A percentile compares a stretch with the other conserved stretches of the same genome.
These are phyloP conservation scores for Mycena vulgaris DNA, from an alignment of 768 basidiomycete genomes.

Conservation along the genomic window DNA sequence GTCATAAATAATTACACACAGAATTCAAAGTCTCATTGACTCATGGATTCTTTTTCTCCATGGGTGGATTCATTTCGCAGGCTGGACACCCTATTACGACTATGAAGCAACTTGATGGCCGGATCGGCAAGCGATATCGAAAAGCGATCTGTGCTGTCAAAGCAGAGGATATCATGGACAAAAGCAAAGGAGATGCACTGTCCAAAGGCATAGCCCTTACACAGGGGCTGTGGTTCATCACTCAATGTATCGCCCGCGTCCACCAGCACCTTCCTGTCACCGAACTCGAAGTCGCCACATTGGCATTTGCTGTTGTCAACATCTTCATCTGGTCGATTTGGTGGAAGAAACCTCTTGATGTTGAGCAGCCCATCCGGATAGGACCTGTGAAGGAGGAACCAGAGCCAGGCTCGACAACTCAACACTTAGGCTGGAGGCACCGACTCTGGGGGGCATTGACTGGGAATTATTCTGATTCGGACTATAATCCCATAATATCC, in stretches of 20 bases:
- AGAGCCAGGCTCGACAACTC: not conserved
- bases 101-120: constrained; percentile 32
- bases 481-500: not conserved
- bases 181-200: constrained; percentile 51
- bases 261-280: constrained; percentile 46
- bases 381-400: constrained; percentile 30
- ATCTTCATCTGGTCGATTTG: constrained; percentile 50
- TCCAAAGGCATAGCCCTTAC: constrained; percentile 51
- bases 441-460: not conserved
- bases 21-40: constrained; percentile 21
- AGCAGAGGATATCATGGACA: constrained; percentile 39
- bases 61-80: constrained; percentile 47
- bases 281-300: constrained; percentile 54
- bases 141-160: constrained; percentile 6
- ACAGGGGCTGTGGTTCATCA: constrained; percentile 55
- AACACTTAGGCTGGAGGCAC: not conserved
- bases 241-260: constrained; percentile 48
- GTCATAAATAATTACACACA: not conserved
- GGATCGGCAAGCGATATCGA: not conserved
- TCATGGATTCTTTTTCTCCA: constrained; percentile 46
- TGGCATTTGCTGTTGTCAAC: constrained; percentile 51
- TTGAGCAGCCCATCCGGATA: too few species aligned
- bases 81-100: constrained; percentile 20
- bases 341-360: constrained; percentile 59
- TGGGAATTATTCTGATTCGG: not conserved